Conservation (phyloP, 768 basidiomycete genomes). For the Tulasnella sp. region DNA sequence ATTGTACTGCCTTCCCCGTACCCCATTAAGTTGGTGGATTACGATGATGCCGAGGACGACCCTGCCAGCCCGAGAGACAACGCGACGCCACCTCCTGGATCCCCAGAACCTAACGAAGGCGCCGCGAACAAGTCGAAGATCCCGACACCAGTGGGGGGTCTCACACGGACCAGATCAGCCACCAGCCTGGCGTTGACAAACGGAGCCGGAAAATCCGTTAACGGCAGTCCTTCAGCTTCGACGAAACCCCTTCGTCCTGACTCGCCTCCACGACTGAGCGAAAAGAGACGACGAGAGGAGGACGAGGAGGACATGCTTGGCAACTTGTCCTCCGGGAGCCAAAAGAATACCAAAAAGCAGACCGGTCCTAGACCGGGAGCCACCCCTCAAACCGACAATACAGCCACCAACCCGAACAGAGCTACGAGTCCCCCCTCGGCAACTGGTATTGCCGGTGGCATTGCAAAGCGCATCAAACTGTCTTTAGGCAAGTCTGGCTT, state of each 20-base stretch:
- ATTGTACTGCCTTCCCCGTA: conserved; percentile 45
- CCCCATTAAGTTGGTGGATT: conserved; percentile 54
- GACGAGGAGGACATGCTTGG: conserved; percentile 66
- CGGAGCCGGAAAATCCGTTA: not conserved
- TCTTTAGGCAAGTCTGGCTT: conserved; percentile 20
- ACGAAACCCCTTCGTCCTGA: conserved; percentile 37
- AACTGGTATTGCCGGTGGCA: conserved; percentile 50
- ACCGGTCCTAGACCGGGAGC: conserved; percentile 30
- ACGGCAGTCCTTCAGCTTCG: not conserved
- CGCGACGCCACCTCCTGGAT: conserved; percentile 24
- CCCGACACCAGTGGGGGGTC: conserved; percentile 32
- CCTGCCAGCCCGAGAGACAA: not conserved
- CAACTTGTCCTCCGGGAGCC: conserved; percentile 50
- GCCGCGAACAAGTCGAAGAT: conserved; percentile 51
- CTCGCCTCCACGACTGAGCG: conserved; percentile 52
- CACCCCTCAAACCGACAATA: not conserved
- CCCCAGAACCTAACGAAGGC: conserved; percentile 30
- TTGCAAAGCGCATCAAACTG: conserved; percentile 67
- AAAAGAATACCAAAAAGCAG: conserved; percentile 42
- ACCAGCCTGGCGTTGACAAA: conserved; percentile 21
- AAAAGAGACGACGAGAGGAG: conserved; percentile 63
- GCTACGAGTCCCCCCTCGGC: conserved; percentile 35
- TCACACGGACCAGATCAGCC: not conserved
- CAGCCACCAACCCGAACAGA: conserved; percentile 13
- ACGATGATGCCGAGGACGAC: conserved; percentile 70